Base-by-base conservation (phyloP, 2,329 filamentous ascomycete species). In the Atkinsonella hypoxylon region DNA sequence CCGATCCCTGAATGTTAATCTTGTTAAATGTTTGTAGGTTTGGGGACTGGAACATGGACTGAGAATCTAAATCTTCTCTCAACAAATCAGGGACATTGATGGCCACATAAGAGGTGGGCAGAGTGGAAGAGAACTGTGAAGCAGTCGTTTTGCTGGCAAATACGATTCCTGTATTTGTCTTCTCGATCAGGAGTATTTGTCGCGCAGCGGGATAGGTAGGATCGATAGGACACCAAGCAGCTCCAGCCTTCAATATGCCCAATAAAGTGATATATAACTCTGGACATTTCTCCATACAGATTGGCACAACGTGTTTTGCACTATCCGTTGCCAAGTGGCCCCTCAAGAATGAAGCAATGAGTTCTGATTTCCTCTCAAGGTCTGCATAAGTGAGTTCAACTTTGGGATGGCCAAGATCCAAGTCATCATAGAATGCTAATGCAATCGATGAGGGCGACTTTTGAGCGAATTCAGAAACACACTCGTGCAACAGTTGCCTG, bases 171-270 rank as follows among this genome's bases (percentile, higher is more conserved):
- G 57, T 18, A 57, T 59, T 32, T 6, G 66, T 69, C 18, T 65
- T 60, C 15, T 60, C 60, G 34, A 70, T 65, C 3, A 70, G 59
- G 26, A 66, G 64, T 45, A 65, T 66, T n/a, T 65, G 65, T 43
- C 67, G 59, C 48, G 64, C 64, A 11, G 62, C 32, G 15, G 67
- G 67, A 17, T 65, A 68, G 6, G 64, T 64, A 10, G 65, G 60
- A 53, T 70, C 68, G 30, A 71, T 65, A 0, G 68, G 67, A 51
- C 64, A 70, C 62, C 65, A 70, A 1, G 67, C 69, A 18, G 58
- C 65, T 1, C 70, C 70, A 30, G 68, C 64, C 52, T 72, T 72
- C 45, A 73, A 55, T 22, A 68, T 63, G 30, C 62, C 69, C 7
- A 72, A 56, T 22, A 71, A 66, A n/a, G 69, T 61, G 17, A 71